phyloP scores from a whole-genome alignment of 371 early-diverging fungal genomes.

The Dichotomocladium elegans region DNA sequence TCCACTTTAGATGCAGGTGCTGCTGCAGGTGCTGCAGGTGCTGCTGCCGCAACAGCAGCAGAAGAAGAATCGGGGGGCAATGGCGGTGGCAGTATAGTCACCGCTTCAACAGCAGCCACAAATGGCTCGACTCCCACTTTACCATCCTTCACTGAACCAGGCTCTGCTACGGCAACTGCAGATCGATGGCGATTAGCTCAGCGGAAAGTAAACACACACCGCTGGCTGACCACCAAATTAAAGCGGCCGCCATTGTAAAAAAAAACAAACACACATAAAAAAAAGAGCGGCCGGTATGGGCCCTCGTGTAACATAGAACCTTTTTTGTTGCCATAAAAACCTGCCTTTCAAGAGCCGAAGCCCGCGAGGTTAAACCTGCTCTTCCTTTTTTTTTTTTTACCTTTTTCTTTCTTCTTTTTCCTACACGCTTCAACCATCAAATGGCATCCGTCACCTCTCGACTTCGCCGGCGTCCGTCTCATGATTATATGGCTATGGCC shows the following conservation, averaged over 20 bases:
- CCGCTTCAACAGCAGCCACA: too few relatives aligned
- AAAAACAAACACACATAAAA: neutral
- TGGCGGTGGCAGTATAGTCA: neutral
- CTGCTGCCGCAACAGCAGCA: neutral
- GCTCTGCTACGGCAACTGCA: neutral
- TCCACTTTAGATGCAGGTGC: neutral
- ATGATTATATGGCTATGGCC: slow-evolving; percentile 24
- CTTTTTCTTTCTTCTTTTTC: neutral
- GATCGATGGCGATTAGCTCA: neutral
- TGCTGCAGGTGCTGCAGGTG: neutral
- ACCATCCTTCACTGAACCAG: too few relatives aligned
- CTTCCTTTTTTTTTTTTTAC: neutral
- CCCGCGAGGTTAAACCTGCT: too few relatives aligned
- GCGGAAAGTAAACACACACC: slow-evolving; percentile 2
- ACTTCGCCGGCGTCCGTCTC: slow-evolving; percentile 31
- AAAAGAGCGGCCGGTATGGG: neutral
- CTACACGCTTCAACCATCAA: neutral
- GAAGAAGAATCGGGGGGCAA: neutral
- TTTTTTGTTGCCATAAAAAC: too few relatives aligned
- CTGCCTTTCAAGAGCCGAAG: neutral
- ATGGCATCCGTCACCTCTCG: slow-evolving; percentile 5
- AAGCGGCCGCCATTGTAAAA: slow-evolving; percentile 1
- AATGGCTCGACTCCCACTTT: too few relatives aligned
- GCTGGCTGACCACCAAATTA: slow-evolving; percentile 2
- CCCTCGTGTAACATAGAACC: too few relatives aligned